These are phyloP conservation scores for Ogataea sp. DNA, from an alignment of 805 yeast species.

Conservation along the genomic window DNA sequence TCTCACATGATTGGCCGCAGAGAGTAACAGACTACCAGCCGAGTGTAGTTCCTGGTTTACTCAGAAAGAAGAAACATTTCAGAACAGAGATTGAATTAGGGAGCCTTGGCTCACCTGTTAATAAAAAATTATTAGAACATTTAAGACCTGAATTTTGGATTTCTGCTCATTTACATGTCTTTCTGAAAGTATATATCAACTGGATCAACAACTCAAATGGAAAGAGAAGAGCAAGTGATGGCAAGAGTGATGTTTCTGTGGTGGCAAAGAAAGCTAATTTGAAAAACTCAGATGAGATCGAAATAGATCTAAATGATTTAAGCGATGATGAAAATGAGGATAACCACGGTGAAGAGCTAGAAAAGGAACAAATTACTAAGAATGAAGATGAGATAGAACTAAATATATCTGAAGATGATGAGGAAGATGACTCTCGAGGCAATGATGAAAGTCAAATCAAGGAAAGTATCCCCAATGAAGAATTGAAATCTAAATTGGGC, in stretches of 20 bases:
- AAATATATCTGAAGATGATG: conserved; percentile 14
- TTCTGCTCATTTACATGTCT: conserved; percentile 82
- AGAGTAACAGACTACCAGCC: conserved; percentile 54
- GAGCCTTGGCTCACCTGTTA: conserved; percentile 66
- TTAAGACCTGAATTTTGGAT: conserved; percentile 73
- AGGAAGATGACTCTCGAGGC: conserved; percentile 2
- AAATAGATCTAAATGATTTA: conserved; percentile 15
- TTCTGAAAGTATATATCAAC: conserved; percentile 48
- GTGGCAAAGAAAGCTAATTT: conserved; percentile 5
- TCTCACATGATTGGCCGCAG: conserved; percentile 98
- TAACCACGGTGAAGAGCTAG: conserved; percentile 4
- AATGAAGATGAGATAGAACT: conserved; percentile 22
- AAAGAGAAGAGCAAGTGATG: not conserved
- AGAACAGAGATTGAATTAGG: conserved; percentile 50
- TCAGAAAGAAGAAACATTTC: conserved; percentile 61
- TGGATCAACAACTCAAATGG: conserved; percentile 9
- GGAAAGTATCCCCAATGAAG: too few species aligned
- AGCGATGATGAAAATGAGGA: conserved; percentile 1
- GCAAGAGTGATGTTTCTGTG: not conserved
- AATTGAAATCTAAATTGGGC: too few species aligned
- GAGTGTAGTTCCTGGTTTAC: conserved; percentile 40
- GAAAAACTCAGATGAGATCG: conserved; percentile 20
- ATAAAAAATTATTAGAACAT: conserved; percentile 41
- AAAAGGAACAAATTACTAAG: too few species aligned
- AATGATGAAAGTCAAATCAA: conserved; percentile 1